Percentiles rank a stretch among this genome's conserved stretches.
Evolutionary conservation across 306 rosid genomes (phyloP).

Genomic region (Spatholobus suberectus): DNA sequence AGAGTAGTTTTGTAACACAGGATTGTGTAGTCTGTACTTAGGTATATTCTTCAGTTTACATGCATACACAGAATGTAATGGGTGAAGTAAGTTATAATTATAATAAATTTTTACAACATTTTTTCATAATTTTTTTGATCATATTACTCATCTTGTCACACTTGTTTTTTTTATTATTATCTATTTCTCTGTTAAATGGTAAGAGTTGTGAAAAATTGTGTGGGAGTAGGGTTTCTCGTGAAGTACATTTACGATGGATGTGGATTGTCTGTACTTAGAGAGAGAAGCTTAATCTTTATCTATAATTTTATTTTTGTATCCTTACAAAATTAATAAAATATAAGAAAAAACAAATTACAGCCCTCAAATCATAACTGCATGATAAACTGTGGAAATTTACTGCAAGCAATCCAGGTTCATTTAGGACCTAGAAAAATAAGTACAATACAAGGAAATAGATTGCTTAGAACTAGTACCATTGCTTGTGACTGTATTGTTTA

Average conservation of each 20-base stretch:
- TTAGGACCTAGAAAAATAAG: too few relatives aligned
- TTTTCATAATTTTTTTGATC: neutral
- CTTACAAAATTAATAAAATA: too few relatives aligned
- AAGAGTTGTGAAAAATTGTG: neutral
- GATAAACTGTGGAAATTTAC: too few relatives aligned
- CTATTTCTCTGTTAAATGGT: neutral
- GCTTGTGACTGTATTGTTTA: too few relatives aligned
- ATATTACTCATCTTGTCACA: neutral
- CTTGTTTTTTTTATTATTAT: neutral
- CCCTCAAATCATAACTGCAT: too few relatives aligned
- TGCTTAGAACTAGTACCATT: too few relatives aligned
- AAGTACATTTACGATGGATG: neutral
- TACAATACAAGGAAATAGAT: too few relatives aligned
- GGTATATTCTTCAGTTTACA: neutral
- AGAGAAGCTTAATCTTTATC: too few relatives aligned
- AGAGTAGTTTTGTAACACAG: constrained; percentile 29
- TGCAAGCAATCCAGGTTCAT: too few relatives aligned
- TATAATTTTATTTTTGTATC: too few relatives aligned
- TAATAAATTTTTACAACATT: neutral
- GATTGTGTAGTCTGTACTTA: neutral
- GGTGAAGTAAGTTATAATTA: neutral
- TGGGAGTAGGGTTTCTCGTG: neutral
- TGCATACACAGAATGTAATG: constrained; percentile 4
- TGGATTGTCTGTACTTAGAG: too few relatives aligned
- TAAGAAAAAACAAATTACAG: too few relatives aligned